Evolutionary conservation across 75 land plant species (phyloP).

Genomic region (Pinus taeda): DNA sequence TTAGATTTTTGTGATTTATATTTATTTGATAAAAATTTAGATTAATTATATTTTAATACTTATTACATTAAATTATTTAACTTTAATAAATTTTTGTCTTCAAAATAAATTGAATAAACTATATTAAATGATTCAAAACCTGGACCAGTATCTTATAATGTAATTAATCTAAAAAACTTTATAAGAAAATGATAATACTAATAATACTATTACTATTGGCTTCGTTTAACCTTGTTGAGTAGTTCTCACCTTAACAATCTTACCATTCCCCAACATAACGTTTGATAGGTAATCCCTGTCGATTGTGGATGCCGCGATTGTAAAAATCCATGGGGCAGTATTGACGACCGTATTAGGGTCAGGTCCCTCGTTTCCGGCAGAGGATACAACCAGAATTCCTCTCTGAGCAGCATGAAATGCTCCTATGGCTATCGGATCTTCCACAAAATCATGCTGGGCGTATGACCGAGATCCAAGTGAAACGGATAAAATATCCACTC

Average conservation of each 20-base stretch:
- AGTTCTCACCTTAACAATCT: slow-evolving; percentile 28
- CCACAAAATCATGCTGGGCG: slow-evolving; percentile 39
- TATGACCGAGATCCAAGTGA: slow-evolving; percentile 50
- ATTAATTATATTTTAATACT: too few relatives aligned
- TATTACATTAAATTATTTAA: too few relatives aligned
- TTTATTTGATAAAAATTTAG: too few relatives aligned
- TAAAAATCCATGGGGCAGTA: slow-evolving; percentile 70
- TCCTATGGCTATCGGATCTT: slow-evolving; percentile 74
- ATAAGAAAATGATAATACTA: too few relatives aligned
- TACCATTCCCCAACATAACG: slow-evolving; percentile 60
- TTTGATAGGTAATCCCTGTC: slow-evolving; percentile 58
- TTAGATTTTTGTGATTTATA: too few relatives aligned
- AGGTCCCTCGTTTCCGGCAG: slow-evolving; percentile 79
- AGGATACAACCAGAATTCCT: slow-evolving; percentile 54
- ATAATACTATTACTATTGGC: too few relatives aligned
- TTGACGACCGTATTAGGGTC: slow-evolving; percentile 52
- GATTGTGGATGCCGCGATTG: slow-evolving; percentile 70
- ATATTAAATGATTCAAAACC: too few relatives aligned
- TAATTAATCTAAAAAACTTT: too few relatives aligned
- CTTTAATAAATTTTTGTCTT: too few relatives aligned
- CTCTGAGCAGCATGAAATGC: slow-evolving; percentile 61
- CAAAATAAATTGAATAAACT: too few relatives aligned
- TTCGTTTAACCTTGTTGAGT: background rate
- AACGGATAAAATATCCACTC: slow-evolving; percentile 67
- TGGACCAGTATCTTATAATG: too few relatives aligned